Evolutionary conservation across 768 basidiomycete species (phyloP).

Genomic region (Lanmaoa rubissima): DNA sequence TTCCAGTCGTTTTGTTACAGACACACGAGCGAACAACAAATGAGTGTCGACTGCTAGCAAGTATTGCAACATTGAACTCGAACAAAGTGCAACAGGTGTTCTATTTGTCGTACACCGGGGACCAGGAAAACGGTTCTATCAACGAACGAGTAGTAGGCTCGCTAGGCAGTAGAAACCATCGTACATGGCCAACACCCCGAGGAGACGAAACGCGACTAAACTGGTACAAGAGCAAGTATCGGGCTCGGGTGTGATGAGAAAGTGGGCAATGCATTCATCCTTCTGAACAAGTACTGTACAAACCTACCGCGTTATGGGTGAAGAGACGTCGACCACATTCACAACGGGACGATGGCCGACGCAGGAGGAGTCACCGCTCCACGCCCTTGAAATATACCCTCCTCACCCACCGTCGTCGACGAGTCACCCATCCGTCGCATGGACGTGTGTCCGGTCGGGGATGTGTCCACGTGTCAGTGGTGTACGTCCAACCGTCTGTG

Average conservation of each 20-base stretch:
- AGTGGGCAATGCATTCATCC: neutral
- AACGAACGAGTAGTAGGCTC: neutral
- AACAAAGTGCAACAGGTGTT: no score
- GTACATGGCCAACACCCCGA: neutral
- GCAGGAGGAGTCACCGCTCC: neutral
- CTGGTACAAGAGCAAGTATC: neutral
- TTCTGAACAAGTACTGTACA: neutral
- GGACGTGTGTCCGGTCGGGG: constrained; percentile 39
- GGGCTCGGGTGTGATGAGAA: neutral
- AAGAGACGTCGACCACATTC: neutral
- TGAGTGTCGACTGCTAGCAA: no score
- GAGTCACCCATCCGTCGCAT: constrained; percentile 52
- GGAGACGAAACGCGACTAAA: neutral
- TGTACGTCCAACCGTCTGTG: constrained; percentile 73
- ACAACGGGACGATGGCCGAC: no score
- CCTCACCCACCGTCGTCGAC: constrained; percentile 68
- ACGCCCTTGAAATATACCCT: constrained; percentile 46
- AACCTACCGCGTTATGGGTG: neutral
- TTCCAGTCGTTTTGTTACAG: no score
- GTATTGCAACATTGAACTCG: no score
- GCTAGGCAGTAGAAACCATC: neutral
- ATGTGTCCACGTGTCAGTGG: constrained; percentile 71
- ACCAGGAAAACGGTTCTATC: neutral
- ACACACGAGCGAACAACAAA: no score
- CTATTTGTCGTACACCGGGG: no score